phyloP scores from a whole-genome alignment of 768 basidiomycete genomes.

The Naganishia friedmannii region DNA sequence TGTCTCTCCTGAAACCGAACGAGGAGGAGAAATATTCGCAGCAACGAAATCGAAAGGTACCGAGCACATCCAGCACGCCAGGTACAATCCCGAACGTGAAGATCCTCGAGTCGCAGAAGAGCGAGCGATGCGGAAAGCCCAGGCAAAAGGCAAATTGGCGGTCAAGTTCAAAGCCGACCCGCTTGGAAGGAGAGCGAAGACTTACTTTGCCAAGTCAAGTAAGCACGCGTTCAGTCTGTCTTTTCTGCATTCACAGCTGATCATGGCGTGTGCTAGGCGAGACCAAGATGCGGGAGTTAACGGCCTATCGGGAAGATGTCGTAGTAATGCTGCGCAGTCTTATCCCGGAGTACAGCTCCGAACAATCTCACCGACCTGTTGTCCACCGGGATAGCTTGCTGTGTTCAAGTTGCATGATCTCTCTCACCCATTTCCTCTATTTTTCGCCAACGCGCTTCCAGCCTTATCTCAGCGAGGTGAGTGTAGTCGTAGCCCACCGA shows the following conservation, averaged over 20 bases:
- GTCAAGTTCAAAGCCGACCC: conserved; percentile 2
- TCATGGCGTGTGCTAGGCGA: neutral
- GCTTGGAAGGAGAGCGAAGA: neutral
- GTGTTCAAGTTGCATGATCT: conserved; percentile 18
- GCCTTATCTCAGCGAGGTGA: conserved; percentile 13
- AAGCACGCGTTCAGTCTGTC: neutral
- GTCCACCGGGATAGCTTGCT: conserved; percentile 5
- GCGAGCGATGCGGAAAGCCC: conserved; percentile 1
- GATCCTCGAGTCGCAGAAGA: conserved; percentile 11
- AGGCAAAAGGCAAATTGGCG: conserved; percentile 19
- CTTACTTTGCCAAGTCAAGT: conserved; percentile 20
- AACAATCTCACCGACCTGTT: neutral
- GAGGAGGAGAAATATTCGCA: neutral
- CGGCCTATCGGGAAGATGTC: conserved; percentile 16
- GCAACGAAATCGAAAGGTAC: conserved; percentile 7
- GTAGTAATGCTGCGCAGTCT: conserved; percentile 4
- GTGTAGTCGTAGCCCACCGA: neutral
- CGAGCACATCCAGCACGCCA: neutral
- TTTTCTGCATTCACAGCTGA: too few relatives aligned
- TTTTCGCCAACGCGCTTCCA: conserved; percentile 2
- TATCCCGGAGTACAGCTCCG: neutral
- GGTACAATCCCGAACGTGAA: conserved; percentile 12
- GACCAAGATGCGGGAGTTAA: conserved; percentile 17
- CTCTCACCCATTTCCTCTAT: conserved; percentile 12
- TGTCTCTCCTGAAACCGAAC: neutral